Evolutionary conservation across 306 rosid species (phyloP).

Genomic region (Astragalus glycyphyllos): DNA sequence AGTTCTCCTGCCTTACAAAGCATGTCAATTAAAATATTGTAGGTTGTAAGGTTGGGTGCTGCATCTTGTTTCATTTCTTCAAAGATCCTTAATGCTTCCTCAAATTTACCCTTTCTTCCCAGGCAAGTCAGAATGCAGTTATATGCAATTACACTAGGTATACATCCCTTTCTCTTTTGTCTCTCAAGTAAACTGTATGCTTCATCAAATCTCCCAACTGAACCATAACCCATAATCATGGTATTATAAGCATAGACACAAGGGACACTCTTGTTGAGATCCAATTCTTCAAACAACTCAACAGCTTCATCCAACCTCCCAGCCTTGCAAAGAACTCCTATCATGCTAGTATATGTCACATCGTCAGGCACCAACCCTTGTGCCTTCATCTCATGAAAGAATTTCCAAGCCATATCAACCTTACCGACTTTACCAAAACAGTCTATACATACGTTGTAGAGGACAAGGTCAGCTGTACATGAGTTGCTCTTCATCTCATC

Average conservation of each 20-base stretch:
- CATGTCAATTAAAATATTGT: conserved; percentile 84
- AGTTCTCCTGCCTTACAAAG: conserved; percentile 79
- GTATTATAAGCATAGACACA: conserved; percentile 98
- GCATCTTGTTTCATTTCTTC: conserved; percentile 93
- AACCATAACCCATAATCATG: conserved; percentile 98
- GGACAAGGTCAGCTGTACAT: conserved; percentile 73
- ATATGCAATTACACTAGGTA: conserved; percentile 84
- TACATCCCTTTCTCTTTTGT: conserved; percentile 87
- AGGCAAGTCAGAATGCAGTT: conserved; percentile 85
- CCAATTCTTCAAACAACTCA: conserved; percentile 80
- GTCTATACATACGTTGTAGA: conserved; percentile 91
- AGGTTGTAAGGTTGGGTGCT: conserved; percentile 80
- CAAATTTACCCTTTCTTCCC: conserved; percentile 73
- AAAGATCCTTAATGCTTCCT: conserved; percentile 70
- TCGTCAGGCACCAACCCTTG: conserved; percentile 78
- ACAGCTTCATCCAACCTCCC: conserved; percentile 76
- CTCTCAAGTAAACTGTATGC: conserved; percentile 87
- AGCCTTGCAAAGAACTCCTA: conserved; percentile 95
- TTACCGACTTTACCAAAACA: conserved; percentile 91
- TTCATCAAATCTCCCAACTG: conserved; percentile 84
- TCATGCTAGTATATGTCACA: conserved; percentile 89
- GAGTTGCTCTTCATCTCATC: conserved; percentile 92
- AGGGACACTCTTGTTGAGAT: conserved; percentile 75
- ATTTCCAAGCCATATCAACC: conserved; percentile 98
- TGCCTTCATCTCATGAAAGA: conserved; percentile 90